These are phyloP conservation scores for Globisporangium camurandrum DNA, from an alignment of 352 stramenopile species.

Conservation along the genomic window DNA sequence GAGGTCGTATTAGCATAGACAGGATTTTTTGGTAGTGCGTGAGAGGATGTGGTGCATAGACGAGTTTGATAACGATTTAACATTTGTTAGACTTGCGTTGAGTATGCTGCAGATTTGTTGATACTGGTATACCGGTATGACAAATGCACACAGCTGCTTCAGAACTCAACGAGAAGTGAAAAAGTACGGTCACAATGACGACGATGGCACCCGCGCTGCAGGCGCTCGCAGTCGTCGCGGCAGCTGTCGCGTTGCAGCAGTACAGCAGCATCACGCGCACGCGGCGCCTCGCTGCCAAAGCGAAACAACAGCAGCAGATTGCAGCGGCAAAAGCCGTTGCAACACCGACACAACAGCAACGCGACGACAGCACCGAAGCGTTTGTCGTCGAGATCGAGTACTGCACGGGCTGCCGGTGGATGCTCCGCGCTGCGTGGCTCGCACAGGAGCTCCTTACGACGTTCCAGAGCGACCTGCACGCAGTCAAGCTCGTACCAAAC, in stretches of 20 bases:
- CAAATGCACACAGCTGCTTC: no score
- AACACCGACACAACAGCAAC: background rate
- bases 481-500: slow-evolving; percentile 62
- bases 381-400: slow-evolving; percentile 89
- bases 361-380: slow-evolving; percentile 13
- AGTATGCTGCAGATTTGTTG: no score
- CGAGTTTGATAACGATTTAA: no score
- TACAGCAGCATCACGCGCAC: slow-evolving; percentile 16
- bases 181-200: background rate
- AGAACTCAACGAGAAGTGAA: no score
- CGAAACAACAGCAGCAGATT: slow-evolving; percentile 9
- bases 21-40: no score
- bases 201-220: slow-evolving; percentile 3
- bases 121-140: no score
- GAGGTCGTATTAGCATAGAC: slow-evolving; percentile 55
- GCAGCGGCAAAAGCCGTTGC: background rate
- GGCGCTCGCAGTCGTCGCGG: slow-evolving; percentile 21
- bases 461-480: slow-evolving; percentile 80
- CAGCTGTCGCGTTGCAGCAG: slow-evolving; percentile 36
- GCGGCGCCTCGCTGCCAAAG: background rate
- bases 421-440: slow-evolving; percentile 85
- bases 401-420: slow-evolving; percentile 87
- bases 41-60: no score
- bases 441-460: slow-evolving; percentile 90
- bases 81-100: no score